Conservation (phyloP, 2,329 filamentous ascomycete genomes). For the Paraphaeosphaeria sporulosa region DNA sequence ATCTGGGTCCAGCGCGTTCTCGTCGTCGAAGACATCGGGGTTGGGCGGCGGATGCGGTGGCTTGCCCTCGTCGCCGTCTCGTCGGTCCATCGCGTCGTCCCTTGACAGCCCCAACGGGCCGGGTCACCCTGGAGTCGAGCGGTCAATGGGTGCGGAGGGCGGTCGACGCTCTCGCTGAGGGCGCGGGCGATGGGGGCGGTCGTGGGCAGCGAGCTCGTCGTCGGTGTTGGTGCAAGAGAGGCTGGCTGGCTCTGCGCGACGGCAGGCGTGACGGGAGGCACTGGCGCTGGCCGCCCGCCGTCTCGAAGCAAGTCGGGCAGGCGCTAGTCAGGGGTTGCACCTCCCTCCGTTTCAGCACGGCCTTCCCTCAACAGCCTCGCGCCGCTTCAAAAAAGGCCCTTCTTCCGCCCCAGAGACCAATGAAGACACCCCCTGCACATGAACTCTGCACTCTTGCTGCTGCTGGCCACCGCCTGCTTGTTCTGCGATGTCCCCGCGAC, state of each 20-base stretch:
- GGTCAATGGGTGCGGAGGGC: constrained; percentile 13
- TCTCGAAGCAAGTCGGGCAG: constrained; percentile 23
- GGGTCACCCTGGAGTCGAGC: constrained; percentile 31
- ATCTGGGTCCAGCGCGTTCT: constrained; percentile 52
- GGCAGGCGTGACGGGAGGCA: constrained; percentile 31
- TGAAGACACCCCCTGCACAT: constrained; percentile 11
- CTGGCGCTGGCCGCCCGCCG: constrained; percentile 23
- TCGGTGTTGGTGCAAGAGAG: constrained; percentile 30
- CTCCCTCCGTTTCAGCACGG: constrained; percentile 39
- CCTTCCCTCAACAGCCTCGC: constrained; percentile 24
- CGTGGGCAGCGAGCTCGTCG: constrained; percentile 27
- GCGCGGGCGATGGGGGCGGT: constrained; percentile 22
- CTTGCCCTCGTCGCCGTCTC: constrained; percentile 41
- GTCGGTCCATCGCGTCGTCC: constrained; percentile 50
- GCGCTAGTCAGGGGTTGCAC: constrained; percentile 27
- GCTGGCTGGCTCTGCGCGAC: constrained; percentile 19
- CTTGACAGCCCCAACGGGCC: constrained; percentile 38
- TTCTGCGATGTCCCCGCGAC: constrained; percentile 2
- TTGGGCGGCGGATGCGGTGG: constrained; percentile 39
- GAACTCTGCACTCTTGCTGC: constrained; percentile 1
- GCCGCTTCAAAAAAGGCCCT: constrained; percentile 17
- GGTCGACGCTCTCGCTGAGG: constrained; percentile 9
- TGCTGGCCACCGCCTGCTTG: constrained; percentile 5
- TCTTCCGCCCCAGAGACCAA: constrained; percentile 17
- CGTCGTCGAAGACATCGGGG: constrained; percentile 58